A percentile compares a stretch with the other conserved stretches of the same genome.
These are phyloP conservation scores for Pichia sp. DNA, from an alignment of 1,139 yeast genomes.

Conservation along the genomic window DNA sequence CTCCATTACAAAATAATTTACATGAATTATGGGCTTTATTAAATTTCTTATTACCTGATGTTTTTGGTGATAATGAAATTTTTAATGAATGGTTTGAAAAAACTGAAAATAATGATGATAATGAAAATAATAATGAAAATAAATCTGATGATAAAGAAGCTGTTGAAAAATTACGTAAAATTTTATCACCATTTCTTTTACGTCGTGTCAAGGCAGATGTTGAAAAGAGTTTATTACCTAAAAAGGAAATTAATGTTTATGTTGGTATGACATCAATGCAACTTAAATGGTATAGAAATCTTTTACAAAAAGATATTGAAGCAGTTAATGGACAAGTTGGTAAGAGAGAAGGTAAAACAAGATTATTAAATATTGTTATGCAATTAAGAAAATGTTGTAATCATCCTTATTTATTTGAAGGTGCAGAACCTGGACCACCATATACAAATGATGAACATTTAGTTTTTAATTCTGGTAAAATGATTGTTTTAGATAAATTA, in stretches of 20 bases:
- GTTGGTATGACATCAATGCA: slow-evolving; percentile 97
- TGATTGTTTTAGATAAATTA: slow-evolving; percentile 82
- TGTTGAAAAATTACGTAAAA: slow-evolving; percentile 79
- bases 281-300: slow-evolving; percentile 78
- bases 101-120: slow-evolving; percentile 38
- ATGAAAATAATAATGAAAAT: slow-evolving; percentile 59
- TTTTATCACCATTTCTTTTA: slow-evolving; percentile 78
- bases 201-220: slow-evolving; percentile 92
- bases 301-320: slow-evolving; percentile 88
- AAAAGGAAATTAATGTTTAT: slow-evolving; percentile 82
- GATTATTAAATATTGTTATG: slow-evolving; percentile 90
- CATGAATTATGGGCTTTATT: slow-evolving; percentile 95
- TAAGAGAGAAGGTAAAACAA: slow-evolving; percentile 82
- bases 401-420: slow-evolving; percentile 94
- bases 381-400: slow-evolving; percentile 94
- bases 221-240: slow-evolving; percentile 83
- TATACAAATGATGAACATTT: slow-evolving; percentile 94
- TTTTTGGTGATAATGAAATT: slow-evolving; percentile 82
- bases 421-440: slow-evolving; percentile 99
- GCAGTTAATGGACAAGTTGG: slow-evolving; percentile 94
- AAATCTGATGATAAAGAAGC: slow-evolving; percentile 36
- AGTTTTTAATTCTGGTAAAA: slow-evolving; percentile 80
- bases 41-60: slow-evolving; percentile 88
- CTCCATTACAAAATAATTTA: slow-evolving; percentile 89
- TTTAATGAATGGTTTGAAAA: slow-evolving; percentile 84